A percentile compares a stretch with the other conserved stretches of the same genome.
Evolutionary conservation across 208 protist species (phyloP).

Genomic region (Vickermania spadyakhi): DNA sequence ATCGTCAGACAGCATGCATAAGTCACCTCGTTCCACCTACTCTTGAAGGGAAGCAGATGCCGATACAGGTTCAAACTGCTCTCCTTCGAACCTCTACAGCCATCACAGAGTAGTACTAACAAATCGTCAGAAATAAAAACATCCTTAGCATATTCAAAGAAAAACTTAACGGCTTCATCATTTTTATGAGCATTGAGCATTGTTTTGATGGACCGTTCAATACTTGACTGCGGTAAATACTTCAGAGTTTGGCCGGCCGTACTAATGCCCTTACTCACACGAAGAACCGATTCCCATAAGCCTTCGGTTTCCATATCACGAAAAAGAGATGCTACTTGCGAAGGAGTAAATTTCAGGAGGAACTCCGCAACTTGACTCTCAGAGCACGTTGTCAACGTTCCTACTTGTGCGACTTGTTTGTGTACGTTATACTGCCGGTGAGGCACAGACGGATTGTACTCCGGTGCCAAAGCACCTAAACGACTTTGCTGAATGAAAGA

Average conservation of each 20-base stretch:
- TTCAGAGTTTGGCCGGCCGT: constrained; percentile 17
- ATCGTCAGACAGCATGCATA: constrained; percentile 75
- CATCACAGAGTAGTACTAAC: constrained; percentile 51
- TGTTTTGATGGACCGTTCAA: constrained; percentile 40
- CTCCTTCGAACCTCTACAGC: constrained; percentile 26
- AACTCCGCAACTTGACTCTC: constrained; percentile 23
- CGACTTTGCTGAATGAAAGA: background rate
- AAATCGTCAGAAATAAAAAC: constrained; percentile 57
- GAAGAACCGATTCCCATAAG: constrained; percentile 50
- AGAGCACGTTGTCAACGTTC: constrained; percentile 17
- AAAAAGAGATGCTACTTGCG: constrained; percentile 45
- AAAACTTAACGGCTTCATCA: constrained; percentile 39
- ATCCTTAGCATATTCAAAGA: constrained; percentile 47
- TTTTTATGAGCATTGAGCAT: constrained; percentile 26
- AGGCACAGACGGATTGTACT: constrained; percentile 36
- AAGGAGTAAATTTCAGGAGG: constrained; percentile 21
- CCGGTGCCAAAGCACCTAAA: background rate
- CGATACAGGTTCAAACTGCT: constrained; percentile 40
- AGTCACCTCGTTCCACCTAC: constrained; percentile 40
- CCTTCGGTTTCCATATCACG: constrained; percentile 40
- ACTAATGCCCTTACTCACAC: constrained; percentile 38
- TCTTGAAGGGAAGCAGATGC: constrained; percentile 29
- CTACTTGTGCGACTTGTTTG: constrained; percentile 26
- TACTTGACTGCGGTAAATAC: constrained; percentile 41
- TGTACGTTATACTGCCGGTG: constrained; percentile 48